Conservation (phyloP, 768 basidiomycete species). For the Lactifluus rugatus region DNA sequence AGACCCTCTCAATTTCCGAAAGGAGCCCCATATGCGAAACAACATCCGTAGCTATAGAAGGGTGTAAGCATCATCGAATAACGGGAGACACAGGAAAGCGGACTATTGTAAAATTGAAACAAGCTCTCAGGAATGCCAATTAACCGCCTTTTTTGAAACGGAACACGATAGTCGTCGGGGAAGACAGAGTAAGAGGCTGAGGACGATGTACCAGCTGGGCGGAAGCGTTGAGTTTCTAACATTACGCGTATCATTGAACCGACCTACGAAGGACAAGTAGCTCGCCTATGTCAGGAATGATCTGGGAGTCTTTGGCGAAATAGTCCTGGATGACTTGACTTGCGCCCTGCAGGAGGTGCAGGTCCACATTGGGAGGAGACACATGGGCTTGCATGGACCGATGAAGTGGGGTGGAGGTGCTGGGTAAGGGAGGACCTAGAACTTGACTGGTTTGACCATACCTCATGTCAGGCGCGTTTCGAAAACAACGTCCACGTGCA, state of each 20-base stretch:
- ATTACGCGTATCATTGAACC: neutral
- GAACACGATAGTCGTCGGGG: slow-evolving; percentile 67
- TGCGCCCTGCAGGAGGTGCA: slow-evolving; percentile 54
- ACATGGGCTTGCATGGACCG: slow-evolving; percentile 10
- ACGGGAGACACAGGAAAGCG: neutral
- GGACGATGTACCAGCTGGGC: slow-evolving; percentile 49
- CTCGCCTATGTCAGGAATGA: slow-evolving; percentile 68
- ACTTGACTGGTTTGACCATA: neutral
- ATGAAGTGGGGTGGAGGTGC: neutral
- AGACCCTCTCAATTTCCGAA: slow-evolving; percentile 87
- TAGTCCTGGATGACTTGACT: slow-evolving; percentile 59
- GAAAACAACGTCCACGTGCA: slow-evolving; percentile 5
- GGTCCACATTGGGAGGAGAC: slow-evolving; percentile 37
- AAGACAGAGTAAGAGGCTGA: slow-evolving; percentile 74
- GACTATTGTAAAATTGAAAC: slow-evolving; percentile 72
- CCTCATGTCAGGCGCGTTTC: neutral
- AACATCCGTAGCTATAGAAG: slow-evolving; percentile 46
- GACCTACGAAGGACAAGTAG: slow-evolving; percentile 46
- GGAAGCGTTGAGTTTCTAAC: neutral
- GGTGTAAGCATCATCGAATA: slow-evolving; percentile 12
- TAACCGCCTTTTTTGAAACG: slow-evolving; percentile 69
- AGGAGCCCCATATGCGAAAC: slow-evolving; percentile 84
- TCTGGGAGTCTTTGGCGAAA: slow-evolving; percentile 61
- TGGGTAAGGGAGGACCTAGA: neutral
- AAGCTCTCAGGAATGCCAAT: slow-evolving; percentile 69